These are phyloP conservation scores for Talaromyces islandicus DNA, from an alignment of 2,329 filamentous ascomycete species.

Conservation along the genomic window DNA sequence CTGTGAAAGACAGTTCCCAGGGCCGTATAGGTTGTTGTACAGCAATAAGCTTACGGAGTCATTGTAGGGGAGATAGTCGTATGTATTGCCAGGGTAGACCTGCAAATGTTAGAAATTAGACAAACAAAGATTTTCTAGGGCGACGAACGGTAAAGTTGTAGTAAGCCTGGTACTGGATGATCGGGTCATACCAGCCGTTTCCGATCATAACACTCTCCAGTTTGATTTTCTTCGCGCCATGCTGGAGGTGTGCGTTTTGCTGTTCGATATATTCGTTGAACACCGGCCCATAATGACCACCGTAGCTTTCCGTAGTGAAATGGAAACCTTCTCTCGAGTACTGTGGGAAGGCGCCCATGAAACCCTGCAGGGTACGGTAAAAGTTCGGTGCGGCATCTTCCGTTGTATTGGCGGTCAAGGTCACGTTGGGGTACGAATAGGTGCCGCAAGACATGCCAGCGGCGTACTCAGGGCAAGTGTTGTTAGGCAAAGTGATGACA, in stretches of 20 bases:
- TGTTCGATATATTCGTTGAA: constrained; percentile 36
- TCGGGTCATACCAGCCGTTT: constrained; percentile 35
- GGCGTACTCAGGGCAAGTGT: constrained; percentile 18
- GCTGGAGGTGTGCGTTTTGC: constrained; percentile 36
- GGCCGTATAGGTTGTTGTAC: constrained; percentile 56
- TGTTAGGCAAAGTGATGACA: constrained; percentile 28
- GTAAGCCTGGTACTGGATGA: constrained; percentile 33
- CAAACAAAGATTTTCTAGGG: neutral
- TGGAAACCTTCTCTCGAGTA: constrained; percentile 55
- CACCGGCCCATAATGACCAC: constrained; percentile 39
- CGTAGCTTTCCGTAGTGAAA: constrained; percentile 41
- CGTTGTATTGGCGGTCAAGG: constrained; percentile 48
- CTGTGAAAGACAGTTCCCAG: constrained; percentile 55
- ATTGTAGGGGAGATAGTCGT: constrained; percentile 32
- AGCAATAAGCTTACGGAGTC: constrained; percentile 44
- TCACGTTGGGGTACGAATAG: constrained; percentile 38
- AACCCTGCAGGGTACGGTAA: constrained; percentile 57
- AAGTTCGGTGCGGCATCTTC: constrained; percentile 48
- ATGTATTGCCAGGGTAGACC: constrained; percentile 30
- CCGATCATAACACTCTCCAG: constrained; percentile 30
- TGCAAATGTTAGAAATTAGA: neutral
- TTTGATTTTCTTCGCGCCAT: constrained; percentile 19
- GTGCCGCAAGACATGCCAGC: constrained; percentile 7
- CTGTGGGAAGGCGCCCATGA: constrained; percentile 57
- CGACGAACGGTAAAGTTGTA: constrained; percentile 29